These are phyloP conservation scores for Spergularia marina DNA, from an alignment of 148 eudicot species.

Conservation along the genomic window DNA sequence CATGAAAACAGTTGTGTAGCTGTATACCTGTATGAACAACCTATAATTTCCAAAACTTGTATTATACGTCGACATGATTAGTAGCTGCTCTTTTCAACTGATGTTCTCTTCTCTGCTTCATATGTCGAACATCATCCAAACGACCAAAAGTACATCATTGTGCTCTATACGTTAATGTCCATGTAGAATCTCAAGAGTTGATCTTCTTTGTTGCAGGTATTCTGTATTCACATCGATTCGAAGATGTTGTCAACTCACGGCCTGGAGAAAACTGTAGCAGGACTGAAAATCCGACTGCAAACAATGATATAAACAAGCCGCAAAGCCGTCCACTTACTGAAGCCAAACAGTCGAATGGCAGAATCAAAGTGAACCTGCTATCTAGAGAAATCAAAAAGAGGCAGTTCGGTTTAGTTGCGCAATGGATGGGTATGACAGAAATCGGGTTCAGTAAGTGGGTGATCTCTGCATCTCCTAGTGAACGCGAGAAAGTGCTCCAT, in stretches of 20 bases:
- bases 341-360: constrained; percentile 23
- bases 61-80: neutral
- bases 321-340: constrained; percentile 11
- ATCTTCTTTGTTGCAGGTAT: constrained; percentile 49
- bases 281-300: constrained; percentile 7
- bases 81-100: constrained; percentile 7
- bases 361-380: constrained; percentile 21
- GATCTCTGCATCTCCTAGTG: constrained; percentile 49
- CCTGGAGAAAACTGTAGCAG: constrained; percentile 25
- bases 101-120: neutral
- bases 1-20: too few species aligned
- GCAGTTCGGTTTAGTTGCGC: constrained; percentile 51
- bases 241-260: constrained; percentile 65
- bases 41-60: too few species aligned
- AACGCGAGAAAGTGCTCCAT: constrained; percentile 48
- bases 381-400: constrained; percentile 42
- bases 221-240: constrained; percentile 84
- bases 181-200: neutral
- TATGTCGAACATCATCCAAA: neutral
- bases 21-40: too few species aligned
- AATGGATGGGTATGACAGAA: constrained; percentile 53
- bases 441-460: constrained; percentile 67
- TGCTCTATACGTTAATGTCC: neutral
- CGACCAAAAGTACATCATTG: neutral
- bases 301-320: constrained; percentile 24